phyloP scores from a whole-genome alignment of 164 flowering plant genomes.

The Stephania yunnanensis region DNA sequence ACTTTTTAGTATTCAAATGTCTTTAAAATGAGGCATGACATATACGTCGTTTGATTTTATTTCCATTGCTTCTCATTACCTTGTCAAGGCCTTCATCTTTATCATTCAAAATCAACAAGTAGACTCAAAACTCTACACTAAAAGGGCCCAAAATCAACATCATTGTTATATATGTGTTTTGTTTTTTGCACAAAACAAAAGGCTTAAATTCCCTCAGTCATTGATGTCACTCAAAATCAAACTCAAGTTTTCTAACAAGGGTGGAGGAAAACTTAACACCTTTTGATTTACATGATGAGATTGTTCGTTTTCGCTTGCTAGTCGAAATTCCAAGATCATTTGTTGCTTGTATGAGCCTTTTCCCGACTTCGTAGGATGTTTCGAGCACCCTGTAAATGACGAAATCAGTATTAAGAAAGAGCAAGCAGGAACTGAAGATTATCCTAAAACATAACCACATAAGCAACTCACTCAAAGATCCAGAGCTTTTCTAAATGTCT shows the following conservation, averaged over 20 bases:
- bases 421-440: no score
- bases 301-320: conserved; percentile 18
- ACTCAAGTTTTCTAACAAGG: conserved; percentile 21
- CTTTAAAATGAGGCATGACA: no score
- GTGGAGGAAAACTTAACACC: conserved; percentile 10
- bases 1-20: background rate
- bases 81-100: conserved; percentile 14
- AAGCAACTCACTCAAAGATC: no score
- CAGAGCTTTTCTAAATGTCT: no score
- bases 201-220: conserved; percentile 18
- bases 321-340: conserved; percentile 28
- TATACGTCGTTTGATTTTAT: background rate
- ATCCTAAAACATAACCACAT: no score
- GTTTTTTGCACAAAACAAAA: background rate
- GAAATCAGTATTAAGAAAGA: no score
- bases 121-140: background rate
- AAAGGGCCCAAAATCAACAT: background rate
- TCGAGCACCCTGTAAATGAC: no score
- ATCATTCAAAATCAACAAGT: background rate
- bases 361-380: conserved; percentile 34
- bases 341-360: conserved; percentile 39
- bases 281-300: conserved; percentile 18
- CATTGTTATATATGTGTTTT: no score
- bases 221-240: conserved; percentile 38
- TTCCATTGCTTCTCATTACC: conserved; percentile 3